Base-by-base conservation (phyloP, 202 grass and related monocot genomes). In the Brachypodium distachyon region DNA sequence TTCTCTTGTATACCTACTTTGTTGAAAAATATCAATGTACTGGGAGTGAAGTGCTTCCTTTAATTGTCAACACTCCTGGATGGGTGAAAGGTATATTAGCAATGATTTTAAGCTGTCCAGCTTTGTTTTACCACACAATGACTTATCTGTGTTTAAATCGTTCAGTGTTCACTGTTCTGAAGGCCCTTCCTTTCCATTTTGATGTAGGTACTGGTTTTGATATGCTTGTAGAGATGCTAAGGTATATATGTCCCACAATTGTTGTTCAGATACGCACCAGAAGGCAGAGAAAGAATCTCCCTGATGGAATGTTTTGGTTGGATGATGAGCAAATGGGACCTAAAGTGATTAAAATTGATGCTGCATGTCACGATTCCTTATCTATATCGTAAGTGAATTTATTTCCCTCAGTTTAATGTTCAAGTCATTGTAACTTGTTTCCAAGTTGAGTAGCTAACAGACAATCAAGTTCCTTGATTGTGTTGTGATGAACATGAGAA, bases 61-160 rank as follows among this genome's bases (percentile, higher is more conserved):
- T 96, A 79, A 88, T 96, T 72, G 78, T 96, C 41, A 96, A 96
- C 76, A 96, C 93, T 61, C 93, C 93, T 70, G 93, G 93, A 77
- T 96, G 93, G 93, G 87, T 96, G 67, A 96, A 96, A 96, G 93
- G 93, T 96, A 90, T 46, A 14, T 85, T 60, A 22, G 12, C 19
- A 43, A 39, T 78, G 67, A 5, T 53, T 22, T 17, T 28, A 68
- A 76, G 54, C 23, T 85, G 54, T 14, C 65, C 75, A 39, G 53
- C 56, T 91, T 65, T 82, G 18, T 68, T 29, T 18, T 58, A 39
- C 36, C 42, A 65, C 33, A 61, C 11, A 33, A 43, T 18, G 5
- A 55, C 19, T 19, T 17, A 4, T 19, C 46, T 73, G 43, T 70
- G 76, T 67, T 36, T 48, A 62, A 61, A 66, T 44, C 28, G 23